Percentiles rank a stretch among this genome's conserved stretches.
Evolutionary conservation across 2,329 filamentous ascomycete genomes (phyloP).

Genomic region (Neonectria neomacrospora): DNA sequence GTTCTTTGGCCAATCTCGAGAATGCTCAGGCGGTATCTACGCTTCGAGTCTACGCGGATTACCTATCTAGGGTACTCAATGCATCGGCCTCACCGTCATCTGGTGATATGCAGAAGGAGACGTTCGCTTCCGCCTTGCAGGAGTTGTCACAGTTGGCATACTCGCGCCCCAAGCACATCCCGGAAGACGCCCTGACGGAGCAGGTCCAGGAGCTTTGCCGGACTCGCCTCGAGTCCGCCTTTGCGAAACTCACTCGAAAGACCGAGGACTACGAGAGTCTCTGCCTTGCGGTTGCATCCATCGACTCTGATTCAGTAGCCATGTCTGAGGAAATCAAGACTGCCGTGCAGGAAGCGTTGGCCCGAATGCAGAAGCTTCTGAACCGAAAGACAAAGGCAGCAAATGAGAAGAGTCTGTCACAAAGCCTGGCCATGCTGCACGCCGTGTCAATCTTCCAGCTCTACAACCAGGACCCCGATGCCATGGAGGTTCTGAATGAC

Average conservation of each 20-base stretch:
- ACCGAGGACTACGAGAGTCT: slow-evolving; percentile 64
- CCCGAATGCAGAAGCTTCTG: slow-evolving; percentile 64
- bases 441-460: slow-evolving; percentile 87
- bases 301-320: slow-evolving; percentile 61
- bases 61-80: slow-evolving; percentile 64
- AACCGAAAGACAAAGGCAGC: slow-evolving; percentile 52
- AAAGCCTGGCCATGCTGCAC: slow-evolving; percentile 83
- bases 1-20: slow-evolving; percentile 42
- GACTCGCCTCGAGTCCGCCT: slow-evolving; percentile 66
- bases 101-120: slow-evolving; percentile 45
- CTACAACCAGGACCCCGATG: slow-evolving; percentile 89
- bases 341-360: slow-evolving; percentile 63
- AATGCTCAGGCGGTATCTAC: slow-evolving; percentile 43
- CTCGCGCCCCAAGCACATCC: slow-evolving; percentile 56
- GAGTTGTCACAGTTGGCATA: slow-evolving; percentile 68
- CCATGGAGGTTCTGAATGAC: slow-evolving; percentile 83
- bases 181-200: slow-evolving; percentile 59
- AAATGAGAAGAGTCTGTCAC: slow-evolving; percentile 56
- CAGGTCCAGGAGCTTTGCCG: slow-evolving; percentile 65
- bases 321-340: slow-evolving; percentile 67
- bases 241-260: slow-evolving; percentile 67
- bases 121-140: slow-evolving; percentile 57
- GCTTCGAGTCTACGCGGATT: slow-evolving; percentile 64
- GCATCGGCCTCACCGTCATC: slow-evolving; percentile 46
- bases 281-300: slow-evolving; percentile 64